These are phyloP conservation scores for Botrytis galanthina DNA, from an alignment of 2,329 filamentous ascomycete species.

Conservation along the genomic window DNA sequence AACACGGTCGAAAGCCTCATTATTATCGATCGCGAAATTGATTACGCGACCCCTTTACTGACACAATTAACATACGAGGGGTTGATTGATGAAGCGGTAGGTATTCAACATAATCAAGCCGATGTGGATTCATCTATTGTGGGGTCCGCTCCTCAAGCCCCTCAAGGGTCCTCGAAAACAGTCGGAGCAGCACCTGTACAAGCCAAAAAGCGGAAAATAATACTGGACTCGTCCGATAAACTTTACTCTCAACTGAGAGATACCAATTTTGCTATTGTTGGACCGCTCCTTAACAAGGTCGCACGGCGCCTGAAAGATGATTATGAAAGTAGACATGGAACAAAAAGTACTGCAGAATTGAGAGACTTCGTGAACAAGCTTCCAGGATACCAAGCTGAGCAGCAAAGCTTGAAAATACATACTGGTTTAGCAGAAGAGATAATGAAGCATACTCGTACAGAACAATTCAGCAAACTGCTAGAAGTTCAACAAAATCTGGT, in stretches of 20 bases:
- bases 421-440: slow-evolving; percentile 93
- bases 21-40: slow-evolving; percentile 91
- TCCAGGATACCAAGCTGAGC: slow-evolving; percentile 88
- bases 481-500: slow-evolving; percentile 96
- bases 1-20: slow-evolving; percentile 86
- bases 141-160: slow-evolving; percentile 63
- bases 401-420: slow-evolving; percentile 88
- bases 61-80: slow-evolving; percentile 97
- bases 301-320: slow-evolving; percentile 82
- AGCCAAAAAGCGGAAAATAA: slow-evolving; percentile 80
- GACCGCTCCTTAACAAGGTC: slow-evolving; percentile 82
- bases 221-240: slow-evolving; percentile 84
- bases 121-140: slow-evolving; percentile 91
- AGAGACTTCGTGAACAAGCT: slow-evolving; percentile 94
- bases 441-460: slow-evolving; percentile 85
- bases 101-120: slow-evolving; percentile 87
- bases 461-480: slow-evolving; percentile 81
- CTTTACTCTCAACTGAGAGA: slow-evolving; percentile 86
- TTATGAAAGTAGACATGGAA: slow-evolving; percentile 82
- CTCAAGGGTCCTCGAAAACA: slow-evolving; percentile 53
- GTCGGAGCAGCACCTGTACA: slow-evolving; percentile 56
- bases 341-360: slow-evolving; percentile 86
- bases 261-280: slow-evolving; percentile 93
- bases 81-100: slow-evolving; percentile 88
- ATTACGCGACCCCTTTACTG: slow-evolving; percentile 86